Evolutionary conservation across 495 filamentous ascomycete species (phyloP), one percentile per base, ranked within the genome.

Genomic region (Penicillium paradoxum): DNA sequence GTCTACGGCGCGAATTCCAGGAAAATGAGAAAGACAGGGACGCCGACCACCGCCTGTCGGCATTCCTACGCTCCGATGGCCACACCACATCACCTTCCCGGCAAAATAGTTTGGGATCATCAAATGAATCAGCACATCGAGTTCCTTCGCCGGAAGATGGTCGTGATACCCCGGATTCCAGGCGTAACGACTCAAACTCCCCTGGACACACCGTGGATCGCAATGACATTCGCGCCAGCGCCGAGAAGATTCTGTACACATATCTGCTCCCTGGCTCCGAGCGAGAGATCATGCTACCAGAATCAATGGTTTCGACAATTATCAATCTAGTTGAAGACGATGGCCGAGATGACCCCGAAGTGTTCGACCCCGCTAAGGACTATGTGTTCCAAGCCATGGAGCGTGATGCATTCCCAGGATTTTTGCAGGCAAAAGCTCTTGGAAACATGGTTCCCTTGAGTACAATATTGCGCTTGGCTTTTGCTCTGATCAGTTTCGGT

Each of bases 311-410:
- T 4, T 79, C 85, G 24, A 81, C 88, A 5, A 89, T 96, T 53
- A 89, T 87, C 33, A 78, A 83, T 38, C 77, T 86, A 14, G 90
- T 99, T 49, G 93, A 99, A 67, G 85, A 92, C 49, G 82, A 87
- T 49, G 87, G 87, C 38, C 83, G 93, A 61, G 95, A 97, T 58
- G 93, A 99, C 64, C 93, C 93, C 1, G 93, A 97, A 65, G 84
- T 99, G 10, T 99, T 99, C 56, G 92, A 97, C 65, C 84, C 87
- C 2, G 93, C 93, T 22, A 97, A 97, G 70, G 95, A 99, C 73
- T 99, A 97, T 66, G 92, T 96, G 41, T 99, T 97, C 70, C 95
- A 97, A 65, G 93, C 93, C 3, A 99, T 99, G 95, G 93, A 99
- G 70, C 84, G 95, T 37, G 93, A 97, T 72, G 93, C 93, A 13